Conservation (phyloP, 345 rosid species). For the Brassica juncea region DNA sequence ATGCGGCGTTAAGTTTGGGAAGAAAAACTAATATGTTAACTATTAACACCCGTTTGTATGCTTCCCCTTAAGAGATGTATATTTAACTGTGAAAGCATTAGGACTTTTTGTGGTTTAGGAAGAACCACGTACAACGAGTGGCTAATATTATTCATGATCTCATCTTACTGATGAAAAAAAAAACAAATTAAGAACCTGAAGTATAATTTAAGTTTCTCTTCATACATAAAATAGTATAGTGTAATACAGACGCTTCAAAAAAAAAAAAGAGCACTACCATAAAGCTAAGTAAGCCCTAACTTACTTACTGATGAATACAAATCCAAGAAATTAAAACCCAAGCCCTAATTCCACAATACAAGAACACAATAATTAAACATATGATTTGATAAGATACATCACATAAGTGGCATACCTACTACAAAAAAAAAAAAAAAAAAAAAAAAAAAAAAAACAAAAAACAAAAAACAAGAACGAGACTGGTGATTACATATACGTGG, state of each 20-base stretch:
- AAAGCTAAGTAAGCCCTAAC: conserved; percentile 11
- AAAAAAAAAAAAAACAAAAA: no score
- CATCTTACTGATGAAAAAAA: no score
- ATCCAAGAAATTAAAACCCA: background rate
- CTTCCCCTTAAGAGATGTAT: background rate
- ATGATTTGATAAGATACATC: background rate
- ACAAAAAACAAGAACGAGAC: background rate
- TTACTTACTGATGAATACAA: background rate
- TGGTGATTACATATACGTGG: background rate
- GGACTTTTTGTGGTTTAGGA: background rate
- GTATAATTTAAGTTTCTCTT: background rate
- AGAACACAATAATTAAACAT: background rate
- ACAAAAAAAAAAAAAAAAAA: no score
- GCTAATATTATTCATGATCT: no score
- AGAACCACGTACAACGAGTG: background rate
- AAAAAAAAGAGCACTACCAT: background rate
- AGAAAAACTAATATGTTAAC: background rate
- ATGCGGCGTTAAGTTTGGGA: no score
- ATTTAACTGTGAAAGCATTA: background rate
- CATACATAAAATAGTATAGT: background rate
- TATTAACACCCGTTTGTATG: background rate
- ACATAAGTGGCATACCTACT: no score
- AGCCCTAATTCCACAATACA: background rate
- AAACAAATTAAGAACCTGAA: no score
- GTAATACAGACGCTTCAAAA: background rate